Evolutionary conservation across 495 filamentous ascomycete species (phyloP).

Genomic region (Penicillium mononematosum): DNA sequence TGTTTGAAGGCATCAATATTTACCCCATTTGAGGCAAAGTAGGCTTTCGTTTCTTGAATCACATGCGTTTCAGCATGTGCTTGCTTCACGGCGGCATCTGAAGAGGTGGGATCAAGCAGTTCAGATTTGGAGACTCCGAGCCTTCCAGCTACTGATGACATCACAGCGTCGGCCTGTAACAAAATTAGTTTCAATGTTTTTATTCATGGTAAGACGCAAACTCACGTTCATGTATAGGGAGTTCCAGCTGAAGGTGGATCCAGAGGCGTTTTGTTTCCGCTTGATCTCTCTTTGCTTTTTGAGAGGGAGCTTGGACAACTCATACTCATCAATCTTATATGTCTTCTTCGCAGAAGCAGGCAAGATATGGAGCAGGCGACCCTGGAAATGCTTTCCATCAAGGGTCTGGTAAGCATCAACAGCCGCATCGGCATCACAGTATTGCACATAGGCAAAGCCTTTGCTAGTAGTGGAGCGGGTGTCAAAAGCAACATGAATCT

Average conservation of each 20-base stretch:
- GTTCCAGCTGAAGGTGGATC: conserved; percentile 90
- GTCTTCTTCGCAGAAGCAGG: conserved; percentile 77
- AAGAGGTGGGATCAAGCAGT: conserved; percentile 86
- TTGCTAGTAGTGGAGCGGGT: conserved; percentile 63
- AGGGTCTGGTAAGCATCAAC: conserved; percentile 68
- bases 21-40: conserved; percentile 81
- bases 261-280: conserved; percentile 72
- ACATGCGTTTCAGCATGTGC: conserved; percentile 94
- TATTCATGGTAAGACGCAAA: conserved; percentile 4
- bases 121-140: conserved; percentile 87
- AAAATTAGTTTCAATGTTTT: conserved; percentile 26
- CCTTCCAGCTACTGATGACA: conserved; percentile 82
- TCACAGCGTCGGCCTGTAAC: conserved; percentile 74
- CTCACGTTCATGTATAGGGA: conserved; percentile 93
- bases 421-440: conserved; percentile 65
- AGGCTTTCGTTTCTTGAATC: conserved; percentile 93
- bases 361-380: conserved; percentile 85
- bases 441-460: conserved; percentile 88
- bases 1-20: conserved; percentile 88
- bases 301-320: conserved; percentile 80
- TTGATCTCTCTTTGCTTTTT: conserved; percentile 92
- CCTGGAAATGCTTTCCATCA: conserved; percentile 85
- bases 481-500: conserved; percentile 83
- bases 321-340: conserved; percentile 79
- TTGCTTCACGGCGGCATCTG: conserved; percentile 92